A percentile compares a stretch with the other conserved stretches of the same genome.
Conservation (phyloP, 805 yeast genomes). For the Kluyveromyces siamensis region DNA sequence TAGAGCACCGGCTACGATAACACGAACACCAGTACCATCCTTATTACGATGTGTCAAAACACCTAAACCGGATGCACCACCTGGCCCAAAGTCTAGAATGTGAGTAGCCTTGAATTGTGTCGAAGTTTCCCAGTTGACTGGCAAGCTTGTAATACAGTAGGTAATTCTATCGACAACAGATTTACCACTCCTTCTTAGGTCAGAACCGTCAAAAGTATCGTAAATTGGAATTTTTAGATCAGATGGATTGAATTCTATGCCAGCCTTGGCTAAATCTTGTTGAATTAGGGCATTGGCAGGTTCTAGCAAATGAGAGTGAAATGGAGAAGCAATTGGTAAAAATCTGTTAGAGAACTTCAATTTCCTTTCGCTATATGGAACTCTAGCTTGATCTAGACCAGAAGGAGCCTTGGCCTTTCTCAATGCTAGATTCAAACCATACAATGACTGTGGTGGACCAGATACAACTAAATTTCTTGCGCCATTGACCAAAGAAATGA, state of each 20-base stretch:
- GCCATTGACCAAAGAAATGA: slow-evolving; percentile 87
- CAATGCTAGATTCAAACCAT: slow-evolving; percentile 86
- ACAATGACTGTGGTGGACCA: slow-evolving; percentile 97
- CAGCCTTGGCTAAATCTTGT: slow-evolving; percentile 52
- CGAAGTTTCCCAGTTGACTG: slow-evolving; percentile 92
- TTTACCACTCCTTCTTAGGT: slow-evolving; percentile 49
- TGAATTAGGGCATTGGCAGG: slow-evolving; percentile 61
- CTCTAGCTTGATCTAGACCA: slow-evolving; percentile 90
- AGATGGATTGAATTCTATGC: slow-evolving; percentile 44
- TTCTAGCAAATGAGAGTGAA: slow-evolving; percentile 82
- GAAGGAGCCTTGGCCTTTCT: slow-evolving; percentile 92
- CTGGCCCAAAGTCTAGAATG: slow-evolving; percentile 95
- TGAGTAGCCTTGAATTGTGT: slow-evolving; percentile 79
- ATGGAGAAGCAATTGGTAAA: slow-evolving; percentile 92
- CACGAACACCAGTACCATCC: slow-evolving; percentile 96
- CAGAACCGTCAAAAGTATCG: slow-evolving; percentile 81
- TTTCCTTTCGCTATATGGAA: slow-evolving; percentile 90
- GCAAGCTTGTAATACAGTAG: slow-evolving; percentile 75
- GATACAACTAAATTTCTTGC: slow-evolving; percentile 91
- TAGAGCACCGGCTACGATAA: slow-evolving; percentile 87
- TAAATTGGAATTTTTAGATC: slow-evolving; percentile 76
- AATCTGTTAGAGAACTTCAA: slow-evolving; percentile 88
- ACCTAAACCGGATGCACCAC: slow-evolving; percentile 96
- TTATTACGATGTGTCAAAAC: slow-evolving; percentile 93
- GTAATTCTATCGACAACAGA: slow-evolving; percentile 62